Evolutionary conservation across 225 moss, liverwort and hornwort species (phyloP), one percentile per base, ranked within the genome.

Genomic region (Bryum argenteum): DNA sequence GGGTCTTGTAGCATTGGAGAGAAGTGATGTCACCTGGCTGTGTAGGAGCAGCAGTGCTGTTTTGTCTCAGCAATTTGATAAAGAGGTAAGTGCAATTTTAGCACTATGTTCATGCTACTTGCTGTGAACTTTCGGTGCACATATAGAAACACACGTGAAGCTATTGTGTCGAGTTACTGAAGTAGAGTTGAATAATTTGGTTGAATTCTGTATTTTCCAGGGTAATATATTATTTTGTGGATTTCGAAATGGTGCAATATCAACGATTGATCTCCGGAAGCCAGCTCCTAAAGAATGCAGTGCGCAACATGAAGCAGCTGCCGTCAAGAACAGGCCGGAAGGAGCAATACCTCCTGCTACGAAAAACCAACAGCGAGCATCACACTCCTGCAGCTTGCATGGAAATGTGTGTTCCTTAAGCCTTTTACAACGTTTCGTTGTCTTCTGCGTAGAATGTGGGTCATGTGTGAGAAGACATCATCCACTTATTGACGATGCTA

Each of bases 41-140:
- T 96, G 91, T 82, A 67, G 69, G 61, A 75, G 73, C 78, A 87
- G 88, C 66, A 93, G 93, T 90, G 88, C 85, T 78, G 89, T 88
- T 75, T 87, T 91, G 63, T 80, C 93, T 73, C 93, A 96, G 75
- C 93, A 96, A 67, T 96, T 96, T 79, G 93, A 93, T 79, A 89
- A 85, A 84, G 80, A 85, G 72, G 95, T 87, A 80, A 89, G 83
- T 66, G 23, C 44, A 50, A 70, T 62, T 71, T 80, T 56, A 77
- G 54, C 10, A 73, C 18, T 11, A 57, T 62, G 40, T 47, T 33
- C 72, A 1, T 70, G 56, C 50, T 71, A 38, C 16, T 13, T 47
- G 57, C 66, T 71, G 38, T 58, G 67, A 67, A 63, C 72, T 11
- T 67, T 44, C 45, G 54, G 41, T 61, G 15, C 39, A 54, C 65